phyloP scores from a whole-genome alignment of 1,139 yeast species.

The Yamadazyma blattariae region DNA sequence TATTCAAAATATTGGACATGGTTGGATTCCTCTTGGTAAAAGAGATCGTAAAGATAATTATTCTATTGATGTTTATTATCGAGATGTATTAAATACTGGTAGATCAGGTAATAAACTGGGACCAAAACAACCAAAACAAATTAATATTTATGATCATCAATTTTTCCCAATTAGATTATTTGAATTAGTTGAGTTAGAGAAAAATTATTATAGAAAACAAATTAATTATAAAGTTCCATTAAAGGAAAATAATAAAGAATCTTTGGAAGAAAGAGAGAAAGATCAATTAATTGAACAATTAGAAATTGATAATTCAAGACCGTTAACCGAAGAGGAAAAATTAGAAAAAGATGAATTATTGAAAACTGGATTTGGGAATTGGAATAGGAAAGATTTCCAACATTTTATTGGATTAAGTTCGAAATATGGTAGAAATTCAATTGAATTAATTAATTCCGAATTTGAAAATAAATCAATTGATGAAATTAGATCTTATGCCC shows the following conservation, averaged over 20 bases:
- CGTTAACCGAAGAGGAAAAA: conserved; percentile 69
- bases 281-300: conserved; percentile 59
- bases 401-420: conserved; percentile 60
- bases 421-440: conserved; percentile 67
- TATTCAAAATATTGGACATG: conserved; percentile 35
- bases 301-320: conserved; percentile 61
- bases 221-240: conserved; percentile 49
- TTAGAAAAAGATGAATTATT: conserved; percentile 52
- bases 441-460: conserved; percentile 59
- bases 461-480: conserved; percentile 65
- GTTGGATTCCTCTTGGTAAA: conserved; percentile 73
- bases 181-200: conserved; percentile 65
- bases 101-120: conserved; percentile 38
- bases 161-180: conserved; percentile 61
- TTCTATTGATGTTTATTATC: conserved; percentile 74
- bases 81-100: conserved; percentile 72
- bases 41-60: conserved; percentile 79
- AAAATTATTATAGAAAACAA: conserved; percentile 54
- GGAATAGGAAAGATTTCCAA: conserved; percentile 73
- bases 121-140: conserved; percentile 58
- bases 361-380: conserved; percentile 57
- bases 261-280: conserved; percentile 43
- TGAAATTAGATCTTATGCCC: conserved; percentile 64
- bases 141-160: conserved; percentile 71
- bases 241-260: conserved; percentile 38